Base-by-base conservation (phyloP, 2,329 filamentous ascomycete genomes). In the Phoma sp. region DNA sequence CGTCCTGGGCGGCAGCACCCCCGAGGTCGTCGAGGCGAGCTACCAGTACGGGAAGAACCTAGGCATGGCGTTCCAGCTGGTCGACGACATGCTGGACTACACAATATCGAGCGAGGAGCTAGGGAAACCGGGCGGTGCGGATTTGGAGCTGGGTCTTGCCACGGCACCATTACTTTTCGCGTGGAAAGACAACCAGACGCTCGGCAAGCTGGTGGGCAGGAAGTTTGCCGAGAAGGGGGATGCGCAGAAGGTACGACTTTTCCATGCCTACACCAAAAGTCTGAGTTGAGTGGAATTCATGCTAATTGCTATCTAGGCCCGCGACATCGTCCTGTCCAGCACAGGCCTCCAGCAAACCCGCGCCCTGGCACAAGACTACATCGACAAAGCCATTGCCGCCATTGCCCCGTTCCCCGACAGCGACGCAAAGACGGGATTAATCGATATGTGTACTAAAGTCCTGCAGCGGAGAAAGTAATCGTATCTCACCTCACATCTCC, bases 21-120 rank as follows among this genome's bases (percentile, higher is more conserved):
- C 83, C 0, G 84, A 88, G 57, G 92, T 95, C 1, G 91, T 97
- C 2, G 93, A 99, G 62, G 90, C 92, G 9, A 91, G 93, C 2
- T 99, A 99, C 72, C 77, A 84, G 14, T 99, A 98, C 70, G 95
- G 95, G 46, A 92, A 92, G 77, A 98, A 99, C 67, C 76, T 99
- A 39, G 95, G 95, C 1, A 78, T 99, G 48, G 95, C 95, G 1
- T 99, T 99, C 78, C 95, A 99, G 81, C 83, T 99, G 9, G 93
- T 99, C 14, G 95, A 99, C 73, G 95, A 99, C 73, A 91, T 99
- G 89, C 82, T 99, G 66, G 95, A 99, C 76, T 99, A 98, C 75
- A 98, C 95, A 0, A 85, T 92, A 57, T 92, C 85, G 48, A 92
- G 87, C 34, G 83, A 85, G 54, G 92, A 97, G 73, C 80, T 99